Evolutionary conservation across 2,329 filamentous ascomycete genomes (phyloP).

Genomic region (Bimuria novae-zelandiae): DNA sequence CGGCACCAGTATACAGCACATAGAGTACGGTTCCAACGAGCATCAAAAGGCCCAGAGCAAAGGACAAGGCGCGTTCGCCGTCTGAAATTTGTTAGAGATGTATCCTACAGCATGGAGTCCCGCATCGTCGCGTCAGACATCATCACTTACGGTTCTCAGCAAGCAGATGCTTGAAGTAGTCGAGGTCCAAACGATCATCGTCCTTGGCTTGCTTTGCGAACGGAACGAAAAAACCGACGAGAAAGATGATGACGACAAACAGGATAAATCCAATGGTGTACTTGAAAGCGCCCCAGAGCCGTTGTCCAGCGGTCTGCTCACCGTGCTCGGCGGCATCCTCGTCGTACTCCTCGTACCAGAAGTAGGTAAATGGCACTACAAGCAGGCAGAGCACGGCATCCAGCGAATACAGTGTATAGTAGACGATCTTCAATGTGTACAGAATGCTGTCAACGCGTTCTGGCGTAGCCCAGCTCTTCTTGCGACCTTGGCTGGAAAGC

Average conservation of each 20-base stretch:
- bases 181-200: constrained; percentile 75
- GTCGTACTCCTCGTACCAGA: constrained; percentile 97
- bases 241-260: constrained; percentile 79
- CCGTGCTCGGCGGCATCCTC: constrained; percentile 84
- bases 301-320: constrained; percentile 69
- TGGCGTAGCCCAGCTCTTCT: constrained; percentile 94
- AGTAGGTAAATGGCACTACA: constrained; percentile 94
- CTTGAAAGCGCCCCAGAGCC: constrained; percentile 83
- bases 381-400: constrained; percentile 88
- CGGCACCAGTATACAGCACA: constrained; percentile 83
- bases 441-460: constrained; percentile 78
- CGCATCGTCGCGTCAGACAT: too few species aligned
- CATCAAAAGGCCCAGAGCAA: constrained; percentile 85
- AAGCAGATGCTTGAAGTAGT: constrained; percentile 87
- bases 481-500: constrained; percentile 72
- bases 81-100: constrained; percentile 51
- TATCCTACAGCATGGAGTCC: too few species aligned
- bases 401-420: constrained; percentile 90
- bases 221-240: constrained; percentile 93
- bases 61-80: constrained; percentile 89
- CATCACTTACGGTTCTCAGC: constrained; percentile 78
- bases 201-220: constrained; percentile 67
- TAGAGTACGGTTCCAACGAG: constrained; percentile 86
- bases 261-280: constrained; percentile 86
- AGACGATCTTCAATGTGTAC: constrained; percentile 81